These are phyloP conservation scores for Calamus simplicifolius DNA, from an alignment of 176 grass and related monocot species.

Conservation along the genomic window DNA sequence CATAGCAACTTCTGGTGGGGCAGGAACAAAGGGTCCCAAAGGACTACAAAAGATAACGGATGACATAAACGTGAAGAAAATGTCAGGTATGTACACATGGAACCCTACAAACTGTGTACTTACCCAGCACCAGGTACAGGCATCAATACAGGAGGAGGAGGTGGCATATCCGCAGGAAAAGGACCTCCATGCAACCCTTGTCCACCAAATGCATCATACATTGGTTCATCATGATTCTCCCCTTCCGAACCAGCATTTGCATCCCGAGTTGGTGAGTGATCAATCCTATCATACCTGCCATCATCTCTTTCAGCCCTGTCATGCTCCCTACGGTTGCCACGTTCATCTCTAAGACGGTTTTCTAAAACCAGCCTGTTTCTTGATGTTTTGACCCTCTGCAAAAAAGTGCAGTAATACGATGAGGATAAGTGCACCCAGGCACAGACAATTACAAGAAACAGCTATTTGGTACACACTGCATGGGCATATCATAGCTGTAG, in stretches of 20 bases:
- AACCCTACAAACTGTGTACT: background rate
- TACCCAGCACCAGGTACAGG: constrained; percentile 97
- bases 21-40: constrained; percentile 93
- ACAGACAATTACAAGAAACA: constrained; percentile 10
- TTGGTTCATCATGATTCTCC: constrained; percentile 49
- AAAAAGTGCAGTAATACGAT: background rate
- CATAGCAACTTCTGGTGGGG: constrained; percentile 97
- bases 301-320: constrained; percentile 64
- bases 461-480: no score
- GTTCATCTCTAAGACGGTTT: constrained; percentile 59
- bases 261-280: constrained; percentile 52
- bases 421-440: no score
- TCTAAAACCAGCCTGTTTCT: constrained; percentile 51
- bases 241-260: constrained; percentile 31
- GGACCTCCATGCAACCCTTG: constrained; percentile 47
- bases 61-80: no score
- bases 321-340: constrained; percentile 54
- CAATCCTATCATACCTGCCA: constrained; percentile 58
- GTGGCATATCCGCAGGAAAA: constrained; percentile 73
- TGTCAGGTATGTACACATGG: no score
- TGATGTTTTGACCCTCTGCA: constrained; percentile 53
- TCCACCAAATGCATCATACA: constrained; percentile 66
- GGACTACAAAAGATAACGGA: constrained; percentile 37
- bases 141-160: constrained; percentile 90
- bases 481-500: no score